Percentiles rank a stretch among this genome's conserved stretches.
Conservation (phyloP, 208 protist species). For the Leishmania lainsoni region DNA sequence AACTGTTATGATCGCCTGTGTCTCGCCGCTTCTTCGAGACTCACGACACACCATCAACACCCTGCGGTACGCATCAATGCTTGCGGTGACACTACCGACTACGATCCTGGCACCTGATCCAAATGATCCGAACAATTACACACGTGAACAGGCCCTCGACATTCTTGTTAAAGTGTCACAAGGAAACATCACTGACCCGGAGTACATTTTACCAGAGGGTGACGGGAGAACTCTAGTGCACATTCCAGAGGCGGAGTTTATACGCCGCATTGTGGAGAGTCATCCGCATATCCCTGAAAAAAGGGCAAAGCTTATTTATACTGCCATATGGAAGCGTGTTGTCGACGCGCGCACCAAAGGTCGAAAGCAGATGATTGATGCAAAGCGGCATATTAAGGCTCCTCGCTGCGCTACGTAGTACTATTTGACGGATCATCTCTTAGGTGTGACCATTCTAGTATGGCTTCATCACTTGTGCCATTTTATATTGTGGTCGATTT, state of each 20-base stretch:
- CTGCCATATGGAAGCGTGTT: slow-evolving; percentile 82
- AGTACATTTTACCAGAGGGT: slow-evolving; percentile 83
- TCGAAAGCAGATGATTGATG: slow-evolving; percentile 85
- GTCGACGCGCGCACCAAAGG: slow-evolving; percentile 88
- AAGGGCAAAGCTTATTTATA: slow-evolving; percentile 90
- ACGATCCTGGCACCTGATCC: slow-evolving; percentile 76
- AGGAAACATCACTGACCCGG: slow-evolving; percentile 64
- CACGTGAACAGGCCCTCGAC: slow-evolving; percentile 70
- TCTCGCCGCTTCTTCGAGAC: slow-evolving; percentile 89
- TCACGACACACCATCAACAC: slow-evolving; percentile 90
- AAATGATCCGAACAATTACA: slow-evolving; percentile 84
- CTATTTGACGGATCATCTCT: background rate
- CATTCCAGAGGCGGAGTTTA: slow-evolving; percentile 90
- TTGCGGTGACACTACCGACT: slow-evolving; percentile 73
- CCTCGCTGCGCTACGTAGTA: slow-evolving; percentile 69
- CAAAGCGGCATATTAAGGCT: slow-evolving; percentile 55
- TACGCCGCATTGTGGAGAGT: slow-evolving; percentile 66
- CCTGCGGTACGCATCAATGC: slow-evolving; percentile 84
- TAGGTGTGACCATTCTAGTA: too few species aligned
- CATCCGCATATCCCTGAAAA: slow-evolving; percentile 81
- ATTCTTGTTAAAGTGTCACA: slow-evolving; percentile 67
- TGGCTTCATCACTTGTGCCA: background rate
- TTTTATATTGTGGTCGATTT: background rate
- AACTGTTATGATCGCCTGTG: slow-evolving; percentile 91
- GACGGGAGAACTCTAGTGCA: slow-evolving; percentile 89